A percentile compares a stretch with the other conserved stretches of the same genome.
Evolutionary conservation across 192 early-diverging fungal species (phyloP).

Genomic region (Entophlyctis luteolus): DNA sequence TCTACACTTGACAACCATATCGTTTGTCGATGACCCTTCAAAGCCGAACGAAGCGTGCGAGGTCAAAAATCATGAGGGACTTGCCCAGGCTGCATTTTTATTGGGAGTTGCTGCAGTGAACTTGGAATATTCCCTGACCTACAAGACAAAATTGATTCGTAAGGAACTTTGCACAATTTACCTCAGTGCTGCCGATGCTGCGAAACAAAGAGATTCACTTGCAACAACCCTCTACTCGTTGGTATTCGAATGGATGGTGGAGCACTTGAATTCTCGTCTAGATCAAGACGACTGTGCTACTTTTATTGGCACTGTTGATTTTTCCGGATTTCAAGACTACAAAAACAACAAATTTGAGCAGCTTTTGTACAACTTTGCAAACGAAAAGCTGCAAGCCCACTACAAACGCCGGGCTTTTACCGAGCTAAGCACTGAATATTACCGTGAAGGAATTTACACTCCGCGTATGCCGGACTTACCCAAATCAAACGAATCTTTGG

Average conservation of each 20-base stretch:
- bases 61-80: slow-evolving; percentile 70
- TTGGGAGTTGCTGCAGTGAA: slow-evolving; percentile 72
- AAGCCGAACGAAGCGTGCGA: slow-evolving; percentile 67
- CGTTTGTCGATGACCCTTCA: slow-evolving; percentile 67
- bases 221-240: slow-evolving; percentile 82
- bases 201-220: slow-evolving; percentile 75
- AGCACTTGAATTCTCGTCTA: slow-evolving; percentile 81
- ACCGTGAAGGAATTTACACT: slow-evolving; percentile 52
- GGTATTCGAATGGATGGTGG: slow-evolving; percentile 85
- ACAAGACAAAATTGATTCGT: slow-evolving; percentile 76
- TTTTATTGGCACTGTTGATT: slow-evolving; percentile 82
- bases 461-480: slow-evolving; percentile 46
- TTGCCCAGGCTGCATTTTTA: slow-evolving; percentile 69
- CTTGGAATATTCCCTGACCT: slow-evolving; percentile 70
- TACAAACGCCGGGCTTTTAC: slow-evolving; percentile 54
- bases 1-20: slow-evolving; percentile 85
- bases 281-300: slow-evolving; percentile 71
- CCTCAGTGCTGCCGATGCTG: slow-evolving; percentile 72
- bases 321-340: slow-evolving; percentile 61
- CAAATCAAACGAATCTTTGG: slow-evolving; percentile 37
- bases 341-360: slow-evolving; percentile 43
- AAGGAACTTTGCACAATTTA: slow-evolving; percentile 87
- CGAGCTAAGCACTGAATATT: slow-evolving; percentile 50
- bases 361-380: slow-evolving; percentile 48
- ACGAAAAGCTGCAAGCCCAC: slow-evolving; percentile 63